Evolutionary conservation across 2,329 filamentous ascomycete species (phyloP).

Genomic region (Trichothecium sympodiale): DNA sequence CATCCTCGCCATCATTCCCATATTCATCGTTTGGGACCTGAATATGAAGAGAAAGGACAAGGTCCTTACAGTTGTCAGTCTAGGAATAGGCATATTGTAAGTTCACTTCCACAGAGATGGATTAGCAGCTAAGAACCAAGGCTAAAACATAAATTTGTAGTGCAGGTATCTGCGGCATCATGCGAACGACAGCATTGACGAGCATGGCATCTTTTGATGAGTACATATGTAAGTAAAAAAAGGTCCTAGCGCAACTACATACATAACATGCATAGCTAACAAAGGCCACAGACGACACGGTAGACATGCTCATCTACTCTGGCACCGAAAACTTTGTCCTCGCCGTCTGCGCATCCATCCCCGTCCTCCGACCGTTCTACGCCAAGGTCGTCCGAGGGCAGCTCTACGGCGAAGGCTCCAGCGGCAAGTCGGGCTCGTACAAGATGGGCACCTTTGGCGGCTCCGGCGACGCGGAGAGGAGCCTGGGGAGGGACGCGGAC

Average conservation of each 20-base stretch:
- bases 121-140: neutral
- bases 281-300: slow-evolving; percentile 7
- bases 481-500: neutral
- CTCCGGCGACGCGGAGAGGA: neutral
- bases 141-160: slow-evolving; percentile 1
- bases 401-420: slow-evolving; percentile 1
- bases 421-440: neutral
- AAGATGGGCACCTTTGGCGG: too few relatives aligned
- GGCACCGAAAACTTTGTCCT: slow-evolving; percentile 10
- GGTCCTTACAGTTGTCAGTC: slow-evolving; percentile 13
- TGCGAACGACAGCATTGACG: slow-evolving; percentile 6
- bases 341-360: slow-evolving; percentile 9
- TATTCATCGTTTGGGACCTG: slow-evolving; percentile 14
- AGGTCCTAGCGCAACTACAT: neutral
- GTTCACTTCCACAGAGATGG: slow-evolving; percentile 1
- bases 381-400: slow-evolving; percentile 3
- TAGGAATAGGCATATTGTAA: slow-evolving; percentile 16
- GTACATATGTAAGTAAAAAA: slow-evolving; percentile 7
- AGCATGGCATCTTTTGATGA: slow-evolving; percentile 6
- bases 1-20: slow-evolving; percentile 11
- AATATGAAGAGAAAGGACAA: slow-evolving; percentile 16
- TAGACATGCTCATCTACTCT: slow-evolving; percentile 10
- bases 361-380: slow-evolving; percentile 6
- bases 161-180: slow-evolving; percentile 8
- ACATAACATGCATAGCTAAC: too few relatives aligned